Evolutionary conservation across 1,139 yeast genomes (phyloP).

Genomic region (Scheffersomyces insectosa): DNA sequence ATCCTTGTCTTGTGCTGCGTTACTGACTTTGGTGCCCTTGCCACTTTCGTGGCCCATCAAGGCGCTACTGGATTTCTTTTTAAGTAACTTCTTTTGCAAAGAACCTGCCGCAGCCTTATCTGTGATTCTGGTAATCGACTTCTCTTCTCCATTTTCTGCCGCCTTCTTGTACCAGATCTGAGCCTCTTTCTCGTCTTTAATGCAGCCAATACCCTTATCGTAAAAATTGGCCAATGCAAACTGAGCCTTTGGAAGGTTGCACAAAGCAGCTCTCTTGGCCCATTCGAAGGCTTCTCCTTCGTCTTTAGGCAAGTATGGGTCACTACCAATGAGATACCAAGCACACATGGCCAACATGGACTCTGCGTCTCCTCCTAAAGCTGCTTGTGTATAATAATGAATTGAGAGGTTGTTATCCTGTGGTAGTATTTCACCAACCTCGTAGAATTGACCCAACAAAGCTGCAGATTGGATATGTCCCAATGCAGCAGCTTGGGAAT

Average conservation of each 20-base stretch:
- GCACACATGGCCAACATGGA: conserved; percentile 96
- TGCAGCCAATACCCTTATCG: conserved; percentile 88
- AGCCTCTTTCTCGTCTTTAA: conserved; percentile 55
- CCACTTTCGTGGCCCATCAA: background rate
- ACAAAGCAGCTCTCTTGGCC: conserved; percentile 84
- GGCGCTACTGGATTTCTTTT: conserved; percentile 17
- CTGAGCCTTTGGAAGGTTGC: conserved; percentile 80
- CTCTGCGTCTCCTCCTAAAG: conserved; percentile 81
- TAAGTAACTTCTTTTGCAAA: conserved; percentile 30
- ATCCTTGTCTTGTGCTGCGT: conserved; percentile 42
- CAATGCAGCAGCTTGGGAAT: conserved; percentile 85
- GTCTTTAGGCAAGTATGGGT: conserved; percentile 75
- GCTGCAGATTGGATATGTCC: conserved; percentile 84
- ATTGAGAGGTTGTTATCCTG: conserved; percentile 84
- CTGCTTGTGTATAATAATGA: conserved; percentile 91
- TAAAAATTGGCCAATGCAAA: conserved; percentile 81
- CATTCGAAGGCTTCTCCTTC: conserved; percentile 90
- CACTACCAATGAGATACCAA: conserved; percentile 93
- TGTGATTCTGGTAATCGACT: conserved; percentile 48
- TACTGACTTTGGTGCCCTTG: conserved; percentile 3
- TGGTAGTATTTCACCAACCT: conserved; percentile 76
- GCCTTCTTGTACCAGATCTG: conserved; percentile 77
- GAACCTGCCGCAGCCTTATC: conserved; percentile 35
- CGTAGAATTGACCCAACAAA: conserved; percentile 80
- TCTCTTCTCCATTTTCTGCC: conserved; percentile 69